These are phyloP conservation scores for Candida incommunis DNA, from an alignment of 805 yeast genomes.

Conservation along the genomic window DNA sequence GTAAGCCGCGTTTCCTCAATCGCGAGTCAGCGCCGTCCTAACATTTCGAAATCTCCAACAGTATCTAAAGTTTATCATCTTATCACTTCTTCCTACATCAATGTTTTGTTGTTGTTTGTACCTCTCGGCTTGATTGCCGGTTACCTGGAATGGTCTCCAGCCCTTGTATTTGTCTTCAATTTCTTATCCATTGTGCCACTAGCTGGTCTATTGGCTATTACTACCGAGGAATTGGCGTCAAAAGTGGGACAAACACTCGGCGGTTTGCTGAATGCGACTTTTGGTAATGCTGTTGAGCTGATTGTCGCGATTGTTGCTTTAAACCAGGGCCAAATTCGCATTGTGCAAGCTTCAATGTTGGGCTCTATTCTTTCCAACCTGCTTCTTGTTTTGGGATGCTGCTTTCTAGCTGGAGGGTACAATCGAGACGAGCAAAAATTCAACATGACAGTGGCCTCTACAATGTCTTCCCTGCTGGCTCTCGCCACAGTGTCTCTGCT, in stretches of 20 bases:
- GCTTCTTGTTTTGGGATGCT: conserved; percentile 84
- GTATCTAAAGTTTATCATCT: conserved; percentile 6
- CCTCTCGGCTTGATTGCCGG: conserved; percentile 81
- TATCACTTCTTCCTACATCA: conserved; percentile 46
- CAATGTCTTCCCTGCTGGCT: conserved; percentile 90
- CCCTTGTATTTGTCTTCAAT: conserved; percentile 52
- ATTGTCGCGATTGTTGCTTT: conserved; percentile 89
- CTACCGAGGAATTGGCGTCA: conserved; percentile 84
- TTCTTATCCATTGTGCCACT: conserved; percentile 85
- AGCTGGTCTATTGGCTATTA: conserved; percentile 79
- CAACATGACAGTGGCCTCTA: conserved; percentile 94
- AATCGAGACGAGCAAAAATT: conserved; percentile 75
- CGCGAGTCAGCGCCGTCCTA: too few species aligned
- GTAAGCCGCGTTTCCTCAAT: too few species aligned
- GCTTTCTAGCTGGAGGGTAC: conserved; percentile 86
- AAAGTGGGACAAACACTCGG: conserved; percentile 88
- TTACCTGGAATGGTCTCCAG: conserved; percentile 36
- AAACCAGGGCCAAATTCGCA: conserved; percentile 70
- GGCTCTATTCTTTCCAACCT: conserved; percentile 86
- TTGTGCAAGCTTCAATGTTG: conserved; percentile 94
- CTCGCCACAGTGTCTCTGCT: conserved; percentile 78
- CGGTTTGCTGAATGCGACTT: conserved; percentile 88
- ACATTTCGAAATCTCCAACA: too few species aligned
- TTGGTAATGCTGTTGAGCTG: conserved; percentile 95
- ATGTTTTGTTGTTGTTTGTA: conserved; percentile 65